A percentile compares a stretch with the other conserved stretches of the same genome.
Conservation (phyloP, 176 grass and related monocot genomes). For the Zizania latifolia region DNA sequence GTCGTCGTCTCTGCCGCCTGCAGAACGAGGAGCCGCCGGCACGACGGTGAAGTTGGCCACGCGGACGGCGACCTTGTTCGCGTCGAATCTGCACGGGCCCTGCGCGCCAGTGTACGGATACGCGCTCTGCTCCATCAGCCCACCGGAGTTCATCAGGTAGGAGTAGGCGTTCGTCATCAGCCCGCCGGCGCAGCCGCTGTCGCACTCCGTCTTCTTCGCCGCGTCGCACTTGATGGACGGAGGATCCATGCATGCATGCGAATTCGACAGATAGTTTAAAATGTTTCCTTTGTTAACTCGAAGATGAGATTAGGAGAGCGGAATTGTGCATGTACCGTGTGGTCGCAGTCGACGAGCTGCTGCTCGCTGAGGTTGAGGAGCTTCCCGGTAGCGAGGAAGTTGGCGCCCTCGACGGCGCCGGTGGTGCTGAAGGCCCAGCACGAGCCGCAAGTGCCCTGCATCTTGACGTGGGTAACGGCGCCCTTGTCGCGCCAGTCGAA, state of each 20-base stretch:
- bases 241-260: too few species aligned
- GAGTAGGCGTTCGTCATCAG: constrained; percentile 79
- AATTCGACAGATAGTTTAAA: not conserved
- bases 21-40: too few species aligned
- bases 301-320: too few species aligned
- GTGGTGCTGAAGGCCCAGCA: constrained; percentile 46
- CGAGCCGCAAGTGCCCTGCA: constrained; percentile 60
- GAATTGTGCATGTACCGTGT: constrained; percentile 30
- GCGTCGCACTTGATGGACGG: constrained; percentile 65
- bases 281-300: too few species aligned
- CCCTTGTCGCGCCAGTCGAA: constrained; percentile 83
- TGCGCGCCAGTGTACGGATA: constrained; percentile 64
- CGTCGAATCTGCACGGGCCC: constrained; percentile 63
- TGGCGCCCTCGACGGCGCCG: constrained; percentile 33
- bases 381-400: constrained; percentile 30
- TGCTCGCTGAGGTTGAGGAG: constrained; percentile 43
- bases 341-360: constrained; percentile 57
- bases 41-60: constrained; percentile 65
- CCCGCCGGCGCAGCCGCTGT: constrained; percentile 80
- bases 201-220: constrained; percentile 42
- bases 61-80: constrained; percentile 40
- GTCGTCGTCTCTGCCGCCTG: too few species aligned
- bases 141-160: constrained; percentile 60
- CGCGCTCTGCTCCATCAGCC: constrained; percentile 58
- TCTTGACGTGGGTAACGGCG: constrained; percentile 69